phyloP scores from a whole-genome alignment of 1,284 basidiomycete genomes.

The Takashimella tepidaria region DNA sequence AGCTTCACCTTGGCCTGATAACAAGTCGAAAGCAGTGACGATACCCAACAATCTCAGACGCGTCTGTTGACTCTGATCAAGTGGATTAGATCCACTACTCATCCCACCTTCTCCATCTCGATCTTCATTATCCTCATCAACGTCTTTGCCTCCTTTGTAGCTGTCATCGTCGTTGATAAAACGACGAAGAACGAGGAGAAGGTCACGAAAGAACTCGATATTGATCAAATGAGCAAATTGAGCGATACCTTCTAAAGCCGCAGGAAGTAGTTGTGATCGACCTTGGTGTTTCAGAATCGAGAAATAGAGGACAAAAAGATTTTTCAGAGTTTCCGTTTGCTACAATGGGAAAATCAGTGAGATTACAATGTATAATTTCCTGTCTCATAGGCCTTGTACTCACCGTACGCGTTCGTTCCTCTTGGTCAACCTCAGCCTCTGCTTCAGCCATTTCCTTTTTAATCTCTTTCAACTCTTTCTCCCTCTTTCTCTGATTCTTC shows the following conservation, averaged over 20 bases:
- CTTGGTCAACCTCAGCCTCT: slow-evolving; percentile 86
- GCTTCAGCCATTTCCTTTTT: slow-evolving; percentile 88
- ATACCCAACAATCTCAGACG: slow-evolving; percentile 77
- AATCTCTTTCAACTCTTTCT: slow-evolving; percentile 79
- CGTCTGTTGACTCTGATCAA: slow-evolving; percentile 40
- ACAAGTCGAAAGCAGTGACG: slow-evolving; percentile 90
- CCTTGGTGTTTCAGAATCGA: slow-evolving; percentile 83
- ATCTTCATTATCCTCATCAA: slow-evolving; percentile 46
- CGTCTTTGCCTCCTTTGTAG: slow-evolving; percentile 30
- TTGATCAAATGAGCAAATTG: slow-evolving; percentile 95
- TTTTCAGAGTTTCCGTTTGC: slow-evolving; percentile 97
- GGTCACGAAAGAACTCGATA: slow-evolving; percentile 96
- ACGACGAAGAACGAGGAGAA: slow-evolving; percentile 78
- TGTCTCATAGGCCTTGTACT: slow-evolving; percentile 37
- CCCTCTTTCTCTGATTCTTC: slow-evolving; percentile 74
- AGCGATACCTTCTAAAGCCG: slow-evolving; percentile 85
- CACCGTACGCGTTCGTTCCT: slow-evolving; percentile 78
- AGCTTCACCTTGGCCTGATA: slow-evolving; percentile 96
- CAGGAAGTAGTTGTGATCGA: slow-evolving; percentile 76
- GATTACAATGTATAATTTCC: neutral
- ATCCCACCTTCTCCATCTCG: slow-evolving; percentile 31
- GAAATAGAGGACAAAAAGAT: slow-evolving; percentile 97
- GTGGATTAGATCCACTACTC: too few species aligned
- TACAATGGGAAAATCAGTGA: slow-evolving; percentile 38
- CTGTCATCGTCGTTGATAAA: slow-evolving; percentile 58